Percentiles rank a stretch among this genome's conserved stretches.
Evolutionary conservation across 2,329 filamentous ascomycete species (phyloP).

Genomic region (Apiospora rasikravindrae): DNA sequence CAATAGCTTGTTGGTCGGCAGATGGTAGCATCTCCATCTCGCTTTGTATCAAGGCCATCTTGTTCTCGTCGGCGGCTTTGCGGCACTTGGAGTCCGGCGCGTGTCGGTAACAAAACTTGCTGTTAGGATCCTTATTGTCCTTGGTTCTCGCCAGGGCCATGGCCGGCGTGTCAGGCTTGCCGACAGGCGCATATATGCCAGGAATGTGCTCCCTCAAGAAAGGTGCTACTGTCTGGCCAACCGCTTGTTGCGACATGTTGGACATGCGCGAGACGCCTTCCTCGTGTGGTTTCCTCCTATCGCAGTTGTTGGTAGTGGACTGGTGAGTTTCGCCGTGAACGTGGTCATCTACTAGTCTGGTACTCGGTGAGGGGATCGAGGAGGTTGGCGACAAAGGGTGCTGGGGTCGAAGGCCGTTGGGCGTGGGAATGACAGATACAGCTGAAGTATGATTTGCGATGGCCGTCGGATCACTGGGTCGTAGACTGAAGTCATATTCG

Average conservation of each 20-base stretch:
- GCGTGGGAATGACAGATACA: background rate
- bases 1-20: slow-evolving; percentile 91
- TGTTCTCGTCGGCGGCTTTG: slow-evolving; percentile 89
- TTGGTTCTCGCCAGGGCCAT: slow-evolving; percentile 43
- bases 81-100: slow-evolving; percentile 92
- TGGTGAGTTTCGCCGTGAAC: slow-evolving; percentile 22
- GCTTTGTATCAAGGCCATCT: slow-evolving; percentile 94
- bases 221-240: slow-evolving; percentile 80
- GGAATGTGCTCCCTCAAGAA: slow-evolving; percentile 93
- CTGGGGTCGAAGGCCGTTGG: background rate
- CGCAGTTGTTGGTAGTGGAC: slow-evolving; percentile 51
- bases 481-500: slow-evolving; percentile 8
- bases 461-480: background rate
- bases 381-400: slow-evolving; percentile 22
- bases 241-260: slow-evolving; percentile 69
- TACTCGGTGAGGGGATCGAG: slow-evolving; percentile 24
- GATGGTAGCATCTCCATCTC: slow-evolving; percentile 82
- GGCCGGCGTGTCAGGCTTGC: slow-evolving; percentile 57
- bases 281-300: slow-evolving; percentile 56
- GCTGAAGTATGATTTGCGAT: background rate
- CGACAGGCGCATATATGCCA: slow-evolving; percentile 81
- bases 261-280: slow-evolving; percentile 54
- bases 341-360: slow-evolving; percentile 26
- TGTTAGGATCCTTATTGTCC: slow-evolving; percentile 67
- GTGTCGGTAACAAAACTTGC: slow-evolving; percentile 95